Base-by-base conservation (phyloP, 306 rosid genomes). In the Medicago arabica region DNA sequence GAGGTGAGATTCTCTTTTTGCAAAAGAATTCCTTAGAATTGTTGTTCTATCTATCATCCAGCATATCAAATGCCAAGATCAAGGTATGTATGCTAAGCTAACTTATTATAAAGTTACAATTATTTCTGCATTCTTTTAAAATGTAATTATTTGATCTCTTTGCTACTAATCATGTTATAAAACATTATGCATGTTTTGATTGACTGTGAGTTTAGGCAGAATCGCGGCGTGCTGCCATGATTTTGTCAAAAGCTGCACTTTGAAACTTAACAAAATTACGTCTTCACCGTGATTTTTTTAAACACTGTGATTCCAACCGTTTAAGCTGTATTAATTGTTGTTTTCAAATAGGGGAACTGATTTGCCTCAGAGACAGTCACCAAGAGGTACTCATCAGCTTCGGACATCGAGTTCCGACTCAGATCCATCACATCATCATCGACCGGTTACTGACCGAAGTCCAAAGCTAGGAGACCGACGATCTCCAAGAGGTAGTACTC, bases 401-500 rank as follows among this genome's bases (percentile, higher is more conserved):
- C 82, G 96, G 78, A 83, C 91, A 15, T 88, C 96, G 19, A 83
- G 86, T 77, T 87, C 94, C 16, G 96, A 90, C 77, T 88, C 97
- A 0, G 96, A 90, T 80, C 86, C 93, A 8, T 82, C 78, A 8
- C 81, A 76, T 72, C 95, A 87, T 82, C 96, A 86, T 72, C 89
- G 97, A 47, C 84, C 89, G 17, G 71, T 88, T 50, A 69, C 93
- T 16, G 93, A 87, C 57, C 78, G 96, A 74, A 90, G 94, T 82
- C 96, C 97, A 3, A 92, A 87, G 83, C 75, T 90, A 55, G 92
- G 89, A 39, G 96, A 92, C 64, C 86, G 91, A 8, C 87, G 96
- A 28, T 92, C 96, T 54, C 96, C 97, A 23, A 88, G 93, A 86
- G 78, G 91, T 65, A 62, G 84, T 69, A 60, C 87, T 67, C 96